phyloP scores from a whole-genome alignment of 2,329 filamentous ascomycete genomes.

The Emergomyces orientalis region DNA sequence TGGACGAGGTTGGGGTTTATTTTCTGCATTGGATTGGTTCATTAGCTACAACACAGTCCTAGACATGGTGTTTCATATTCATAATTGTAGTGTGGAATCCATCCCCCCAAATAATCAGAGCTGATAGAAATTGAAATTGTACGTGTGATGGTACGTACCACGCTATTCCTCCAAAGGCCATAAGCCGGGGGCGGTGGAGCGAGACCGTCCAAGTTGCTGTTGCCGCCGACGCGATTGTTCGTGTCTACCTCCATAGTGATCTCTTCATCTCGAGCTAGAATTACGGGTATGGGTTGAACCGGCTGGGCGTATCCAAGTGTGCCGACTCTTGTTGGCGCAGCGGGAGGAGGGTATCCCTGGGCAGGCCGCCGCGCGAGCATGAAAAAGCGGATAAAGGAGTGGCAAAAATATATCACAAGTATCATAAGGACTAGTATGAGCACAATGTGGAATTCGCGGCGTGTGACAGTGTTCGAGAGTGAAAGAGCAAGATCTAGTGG shows the following conservation, averaged over 20 bases:
- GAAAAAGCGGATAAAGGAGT: slow-evolving; percentile 64
- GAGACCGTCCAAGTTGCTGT: slow-evolving; percentile 28
- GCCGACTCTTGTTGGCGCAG: slow-evolving; percentile 43
- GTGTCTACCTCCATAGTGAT: slow-evolving; percentile 24
- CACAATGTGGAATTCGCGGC: slow-evolving; percentile 67
- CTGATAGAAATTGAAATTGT: not conserved
- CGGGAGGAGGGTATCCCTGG: slow-evolving; percentile 27
- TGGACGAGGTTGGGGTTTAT: slow-evolving; percentile 73
- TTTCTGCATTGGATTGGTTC: slow-evolving; percentile 39
- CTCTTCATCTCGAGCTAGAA: slow-evolving; percentile 66
- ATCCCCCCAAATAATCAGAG: not conserved
- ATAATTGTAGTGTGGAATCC: not conserved
- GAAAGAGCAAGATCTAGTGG: slow-evolving; percentile 61
- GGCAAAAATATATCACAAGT: slow-evolving; percentile 69
- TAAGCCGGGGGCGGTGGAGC: slow-evolving; percentile 66
- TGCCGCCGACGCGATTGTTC: not conserved
- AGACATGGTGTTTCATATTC: not conserved
- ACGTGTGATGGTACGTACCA: slow-evolving; percentile 48
- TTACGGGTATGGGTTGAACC: slow-evolving; percentile 63
- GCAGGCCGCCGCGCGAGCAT: slow-evolving; percentile 51
- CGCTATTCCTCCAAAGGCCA: slow-evolving; percentile 72
- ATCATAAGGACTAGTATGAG: slow-evolving; percentile 68
- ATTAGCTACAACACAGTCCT: not conserved
- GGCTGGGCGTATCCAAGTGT: slow-evolving; percentile 62
- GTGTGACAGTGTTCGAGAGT: slow-evolving; percentile 53